Evolutionary conservation across 2,329 filamentous ascomycete genomes (phyloP), one percentile per base, ranked within the genome.

Genomic region (Neurospora sp.): DNA sequence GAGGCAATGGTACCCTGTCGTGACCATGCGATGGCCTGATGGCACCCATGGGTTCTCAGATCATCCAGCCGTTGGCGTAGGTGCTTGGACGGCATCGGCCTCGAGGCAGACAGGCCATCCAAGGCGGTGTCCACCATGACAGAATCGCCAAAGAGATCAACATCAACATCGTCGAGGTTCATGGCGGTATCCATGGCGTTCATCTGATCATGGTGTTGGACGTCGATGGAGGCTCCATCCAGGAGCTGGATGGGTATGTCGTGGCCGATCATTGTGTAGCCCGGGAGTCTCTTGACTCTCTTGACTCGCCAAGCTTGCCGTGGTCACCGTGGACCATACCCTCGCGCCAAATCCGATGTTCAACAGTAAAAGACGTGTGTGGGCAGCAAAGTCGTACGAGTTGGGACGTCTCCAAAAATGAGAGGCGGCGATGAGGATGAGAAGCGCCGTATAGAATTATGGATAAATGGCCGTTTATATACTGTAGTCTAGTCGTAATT

Each of bases 21-120:
- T 11, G 95, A 97, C 94, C 95, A 98, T 38, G 91, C 89, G 69
- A 97, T 86, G 73, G 88, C 88, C 78, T 93, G 91, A 83, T 90
- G 92, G 78, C 92, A 96, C 17, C 93, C 93, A 70, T 87, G 87
- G 70, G 86, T 83, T 73, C 91, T 88, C 74, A 96, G 83, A 76
- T 96, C 91, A 78, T 96, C 91, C 43, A 97, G 80, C 69, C 92
- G 87, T 76, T 90, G 87, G 40, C 88, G 85, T 23, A 97, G 84
- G 69, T 90, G 88, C 78, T 91, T 92, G 69, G 87, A 84, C 12
- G 85, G 83, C 38, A 86, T 83, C 11, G 73, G 71, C 4, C 83
- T 79, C 6, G 83, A 75, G 33, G 86, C 80, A 62, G 52, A 33
- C 28, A 89, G 80, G 12, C 85, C 81, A 52, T 67, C 69, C 17